Evolutionary conservation across 169 alveolate species (phyloP).

Genomic region (Eimeria maxima): DNA sequence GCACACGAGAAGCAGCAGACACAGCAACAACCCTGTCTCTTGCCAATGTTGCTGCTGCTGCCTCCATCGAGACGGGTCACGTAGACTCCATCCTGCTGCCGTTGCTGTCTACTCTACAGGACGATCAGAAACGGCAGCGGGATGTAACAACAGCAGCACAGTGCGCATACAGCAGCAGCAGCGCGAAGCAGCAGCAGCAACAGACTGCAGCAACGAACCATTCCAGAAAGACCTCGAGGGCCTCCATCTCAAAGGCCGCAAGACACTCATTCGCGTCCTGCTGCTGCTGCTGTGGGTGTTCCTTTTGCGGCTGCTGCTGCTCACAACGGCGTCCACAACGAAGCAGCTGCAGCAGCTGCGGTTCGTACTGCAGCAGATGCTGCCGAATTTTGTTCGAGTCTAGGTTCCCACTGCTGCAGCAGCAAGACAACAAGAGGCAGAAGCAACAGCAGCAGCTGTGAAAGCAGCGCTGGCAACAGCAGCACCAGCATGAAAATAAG

Average conservation of each 20-base stretch:
- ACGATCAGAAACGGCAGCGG: no score
- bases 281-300: conserved; percentile 18
- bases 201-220: background rate
- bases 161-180: background rate
- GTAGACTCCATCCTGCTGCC: no score
- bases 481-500: background rate
- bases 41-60: background rate
- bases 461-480: background rate
- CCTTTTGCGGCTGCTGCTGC: background rate
- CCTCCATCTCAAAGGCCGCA: conserved; percentile 12
- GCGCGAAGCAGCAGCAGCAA: conserved; percentile 16
- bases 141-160: background rate
- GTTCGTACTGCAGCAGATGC: conserved; percentile 26
- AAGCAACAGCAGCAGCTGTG: background rate
- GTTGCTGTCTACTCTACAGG: no score
- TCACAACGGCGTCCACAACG: background rate
- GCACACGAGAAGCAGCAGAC: background rate
- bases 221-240: conserved; percentile 24
- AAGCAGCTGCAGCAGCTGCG: conserved; percentile 56
- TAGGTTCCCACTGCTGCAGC: background rate
- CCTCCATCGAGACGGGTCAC: no score
- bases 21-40: background rate
- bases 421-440: background rate
- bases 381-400: background rate
- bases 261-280: background rate